Evolutionary conservation across 2,329 filamentous ascomycete species (phyloP), one percentile per base, ranked within the genome.

Genomic region (Cryphonectria naterciae): DNA sequence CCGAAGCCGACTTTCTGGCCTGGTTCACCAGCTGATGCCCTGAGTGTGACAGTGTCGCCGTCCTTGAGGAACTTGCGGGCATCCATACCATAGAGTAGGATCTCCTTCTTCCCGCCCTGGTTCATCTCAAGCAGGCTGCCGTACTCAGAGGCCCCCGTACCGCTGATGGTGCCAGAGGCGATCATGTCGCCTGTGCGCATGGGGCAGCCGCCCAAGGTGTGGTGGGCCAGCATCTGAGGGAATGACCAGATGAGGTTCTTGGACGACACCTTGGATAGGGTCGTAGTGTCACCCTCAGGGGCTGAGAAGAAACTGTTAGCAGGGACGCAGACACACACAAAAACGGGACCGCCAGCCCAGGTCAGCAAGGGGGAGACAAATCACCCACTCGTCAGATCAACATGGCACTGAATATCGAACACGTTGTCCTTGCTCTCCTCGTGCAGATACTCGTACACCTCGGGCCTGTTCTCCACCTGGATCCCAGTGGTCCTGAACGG

Each of bases 191-290:
- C 93, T 0, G 90, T 86, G 63, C 89, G 86, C 84, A 96, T 85
- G 4, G 90, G 89, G 79, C 93, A 96, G 7, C 93, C 93, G 1
- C 91, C 92, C 63, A 93, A 86, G 1, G 91, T 89, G 78, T 95
- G 93, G 78, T 95, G 93, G 1, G 93, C 88, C 56, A 95, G 84
- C 92, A 95, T 94, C 79, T 95, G 93, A 5, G 91, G 88, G 81
- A 95, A 95, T 0, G 92, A 94, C 86, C 90, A 95, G n/a, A 95
- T 84, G 15, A 95, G 83, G 76, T 95, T 87, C 74, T 85, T 87
- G 13, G 89, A 87, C 70, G 85, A 91, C 72, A 85, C 91, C 73
- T 81, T 85, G 1, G 86, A 84, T 63, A 95, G 86, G 0, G 87
- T 88, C 0, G 87, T 89, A 0, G 85, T 81, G 56, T 81, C 80